Evolutionary conservation across 495 filamentous ascomycete species (phyloP).

Genomic region (Penicillium lividum): DNA sequence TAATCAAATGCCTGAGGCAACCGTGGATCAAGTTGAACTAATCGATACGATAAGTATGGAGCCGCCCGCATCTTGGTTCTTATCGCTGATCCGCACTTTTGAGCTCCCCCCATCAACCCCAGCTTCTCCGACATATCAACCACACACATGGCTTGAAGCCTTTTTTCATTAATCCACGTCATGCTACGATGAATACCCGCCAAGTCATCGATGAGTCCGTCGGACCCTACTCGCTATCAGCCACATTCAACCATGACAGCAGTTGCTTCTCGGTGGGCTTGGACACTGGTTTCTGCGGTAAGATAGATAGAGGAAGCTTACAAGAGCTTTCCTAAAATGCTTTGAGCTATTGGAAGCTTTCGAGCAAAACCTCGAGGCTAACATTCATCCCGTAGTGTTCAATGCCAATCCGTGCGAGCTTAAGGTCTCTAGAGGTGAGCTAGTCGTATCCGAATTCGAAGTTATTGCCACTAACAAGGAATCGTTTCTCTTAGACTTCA

Average conservation of each 20-base stretch:
- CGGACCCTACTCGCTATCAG: constrained; percentile 75
- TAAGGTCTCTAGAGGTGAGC: constrained; percentile 64
- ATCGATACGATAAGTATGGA: constrained; percentile 1
- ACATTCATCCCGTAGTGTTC: constrained; percentile 59
- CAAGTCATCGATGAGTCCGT: constrained; percentile 77
- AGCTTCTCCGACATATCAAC: background rate
- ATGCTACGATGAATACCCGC: constrained; percentile 78
- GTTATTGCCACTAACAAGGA: background rate
- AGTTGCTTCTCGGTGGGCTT: constrained; percentile 88
- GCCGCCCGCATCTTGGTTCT: constrained; percentile 21
- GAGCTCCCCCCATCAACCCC: constrained; percentile 5
- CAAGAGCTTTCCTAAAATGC: constrained; percentile 1
- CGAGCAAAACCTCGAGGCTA: constrained; percentile 8
- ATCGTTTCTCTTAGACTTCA: constrained; percentile 62
- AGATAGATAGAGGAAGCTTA: constrained; percentile 20
- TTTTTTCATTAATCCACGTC: constrained; percentile 6
- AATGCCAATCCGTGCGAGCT: constrained; percentile 74
- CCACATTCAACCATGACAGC: constrained; percentile 83
- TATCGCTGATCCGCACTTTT: constrained; percentile 28
- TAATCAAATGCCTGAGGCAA: constrained; percentile 19
- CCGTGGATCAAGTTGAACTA: background rate
- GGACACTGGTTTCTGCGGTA: constrained; percentile 85
- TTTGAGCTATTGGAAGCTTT: background rate
- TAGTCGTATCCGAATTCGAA: background rate
- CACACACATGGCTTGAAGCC: background rate